phyloP scores from a whole-genome alignment of 306 rosid species.

The Pueraria montana region DNA sequence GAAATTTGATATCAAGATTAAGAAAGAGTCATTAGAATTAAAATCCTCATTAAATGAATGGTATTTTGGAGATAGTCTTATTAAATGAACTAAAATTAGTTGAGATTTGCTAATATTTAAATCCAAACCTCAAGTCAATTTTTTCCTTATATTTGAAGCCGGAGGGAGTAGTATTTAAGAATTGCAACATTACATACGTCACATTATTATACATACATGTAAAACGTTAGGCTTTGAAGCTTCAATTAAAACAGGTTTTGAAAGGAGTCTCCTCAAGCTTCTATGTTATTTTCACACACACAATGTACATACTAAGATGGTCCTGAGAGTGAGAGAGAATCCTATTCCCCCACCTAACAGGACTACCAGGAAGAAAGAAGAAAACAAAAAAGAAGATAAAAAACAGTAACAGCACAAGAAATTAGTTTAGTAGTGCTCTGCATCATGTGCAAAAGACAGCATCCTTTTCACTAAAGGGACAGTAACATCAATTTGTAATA shows the following conservation, averaged over 20 bases:
- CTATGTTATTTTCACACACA: background rate
- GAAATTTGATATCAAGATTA: no score
- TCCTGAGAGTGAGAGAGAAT: background rate
- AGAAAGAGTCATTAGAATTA: no score
- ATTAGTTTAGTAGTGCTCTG: background rate
- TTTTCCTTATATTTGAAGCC: no score
- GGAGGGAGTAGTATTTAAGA: no score
- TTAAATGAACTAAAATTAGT: no score
- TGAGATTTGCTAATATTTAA: no score
- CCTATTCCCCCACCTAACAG: background rate
- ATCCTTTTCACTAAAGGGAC: background rate
- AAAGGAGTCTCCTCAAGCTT: background rate
- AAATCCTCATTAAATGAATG: no score
- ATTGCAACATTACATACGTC: background rate
- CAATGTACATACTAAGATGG: background rate
- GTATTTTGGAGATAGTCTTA: no score
- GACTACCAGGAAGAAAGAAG: background rate
- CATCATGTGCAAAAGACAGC: background rate
- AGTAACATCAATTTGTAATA: conserved; percentile 12
- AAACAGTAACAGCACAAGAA: background rate
- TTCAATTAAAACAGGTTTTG: background rate
- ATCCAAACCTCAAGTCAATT: no score
- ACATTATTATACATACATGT: background rate
- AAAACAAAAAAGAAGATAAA: background rate
- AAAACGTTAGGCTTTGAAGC: background rate